phyloP scores from a whole-genome alignment of 192 early-diverging fungal genomes.

The Podila verticillata region DNA sequence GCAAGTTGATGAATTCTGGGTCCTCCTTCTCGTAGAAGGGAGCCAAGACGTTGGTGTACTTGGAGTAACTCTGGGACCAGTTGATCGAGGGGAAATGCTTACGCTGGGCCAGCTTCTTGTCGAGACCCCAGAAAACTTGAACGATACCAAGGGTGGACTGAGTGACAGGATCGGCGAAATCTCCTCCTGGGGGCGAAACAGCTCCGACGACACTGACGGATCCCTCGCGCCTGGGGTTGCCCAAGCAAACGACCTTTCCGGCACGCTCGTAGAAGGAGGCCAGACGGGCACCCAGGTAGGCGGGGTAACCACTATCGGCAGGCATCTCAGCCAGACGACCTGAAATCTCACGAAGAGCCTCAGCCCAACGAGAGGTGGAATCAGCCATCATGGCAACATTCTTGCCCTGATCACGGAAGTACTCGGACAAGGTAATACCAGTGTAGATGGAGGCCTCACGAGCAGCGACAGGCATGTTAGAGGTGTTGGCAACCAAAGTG shows the following conservation, averaged over 20 bases:
- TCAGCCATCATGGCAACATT: slow-evolving; percentile 99
- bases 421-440: slow-evolving; percentile 99
- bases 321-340: slow-evolving; percentile 99
- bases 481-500: slow-evolving; percentile 98
- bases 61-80: slow-evolving; percentile 98
- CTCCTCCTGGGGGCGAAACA: slow-evolving; percentile 99
- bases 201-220: slow-evolving; percentile 98
- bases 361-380: slow-evolving; percentile 99
- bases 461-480: slow-evolving; percentile 99
- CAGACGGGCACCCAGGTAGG: slow-evolving; percentile 97
- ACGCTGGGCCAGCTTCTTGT: slow-evolving; percentile 99
- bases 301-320: slow-evolving; percentile 94
- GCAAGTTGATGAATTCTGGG: slow-evolving; percentile 91
- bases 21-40: slow-evolving; percentile 95
- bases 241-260: slow-evolving; percentile 96
- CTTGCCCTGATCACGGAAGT: slow-evolving; percentile 99
- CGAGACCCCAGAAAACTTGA: slow-evolving; percentile 99
- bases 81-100: slow-evolving; percentile 99
- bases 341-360: slow-evolving; percentile 99
- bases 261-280: slow-evolving; percentile 99
- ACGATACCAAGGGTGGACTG: slow-evolving; percentile 97
- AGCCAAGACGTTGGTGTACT: slow-evolving; percentile 98
- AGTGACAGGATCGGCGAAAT: slow-evolving; percentile 99
- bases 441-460: slow-evolving; percentile 99
- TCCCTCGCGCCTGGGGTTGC: slow-evolving; percentile 92